Conservation (phyloP, 2,329 filamentous ascomycete genomes). For the Talaromyces sp. region DNA sequence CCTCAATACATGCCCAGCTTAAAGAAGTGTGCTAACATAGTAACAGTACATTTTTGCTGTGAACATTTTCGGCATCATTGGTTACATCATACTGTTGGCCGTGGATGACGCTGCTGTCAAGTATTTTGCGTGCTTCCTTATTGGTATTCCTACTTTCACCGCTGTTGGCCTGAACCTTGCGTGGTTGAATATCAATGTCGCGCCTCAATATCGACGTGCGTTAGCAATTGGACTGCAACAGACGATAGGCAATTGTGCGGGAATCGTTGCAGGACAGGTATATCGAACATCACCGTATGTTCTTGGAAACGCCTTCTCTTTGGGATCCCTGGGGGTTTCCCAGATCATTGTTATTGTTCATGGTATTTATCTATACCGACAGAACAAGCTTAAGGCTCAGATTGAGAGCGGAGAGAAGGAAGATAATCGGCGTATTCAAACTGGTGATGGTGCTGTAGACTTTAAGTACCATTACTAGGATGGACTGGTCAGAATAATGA, state of each 20-base stretch:
- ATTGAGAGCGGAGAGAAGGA: constrained; percentile 46
- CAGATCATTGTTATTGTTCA: constrained; percentile 44
- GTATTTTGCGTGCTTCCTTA: constrained; percentile 56
- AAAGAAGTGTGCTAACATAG: not conserved
- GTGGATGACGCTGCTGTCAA: constrained; percentile 54
- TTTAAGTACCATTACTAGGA: constrained; percentile 50
- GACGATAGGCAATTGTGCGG: constrained; percentile 53
- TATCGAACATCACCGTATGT: constrained; percentile 43
- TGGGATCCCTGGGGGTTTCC: constrained; percentile 38
- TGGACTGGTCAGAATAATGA: too few relatives aligned
- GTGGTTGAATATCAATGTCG: constrained; percentile 54
- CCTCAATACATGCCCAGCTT: constrained; percentile 1
- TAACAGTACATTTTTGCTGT: constrained; percentile 37
- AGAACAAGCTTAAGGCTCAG: constrained; percentile 45
- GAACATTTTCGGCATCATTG: constrained; percentile 51
- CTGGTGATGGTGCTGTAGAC: constrained; percentile 52
- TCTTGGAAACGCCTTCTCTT: constrained; percentile 41
- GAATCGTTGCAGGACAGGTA: constrained; percentile 53
- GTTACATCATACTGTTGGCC: constrained; percentile 53
- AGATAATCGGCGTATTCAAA: constrained; percentile 50
- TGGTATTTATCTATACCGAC: constrained; percentile 47
- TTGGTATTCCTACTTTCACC: constrained; percentile 52
- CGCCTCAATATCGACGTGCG: constrained; percentile 53
- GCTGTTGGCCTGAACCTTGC: constrained; percentile 51
- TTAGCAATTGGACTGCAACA: constrained; percentile 51